These are phyloP conservation scores for Ophiobolus disseminans DNA, from an alignment of 2,329 filamentous ascomycete genomes.

Conservation along the genomic window DNA sequence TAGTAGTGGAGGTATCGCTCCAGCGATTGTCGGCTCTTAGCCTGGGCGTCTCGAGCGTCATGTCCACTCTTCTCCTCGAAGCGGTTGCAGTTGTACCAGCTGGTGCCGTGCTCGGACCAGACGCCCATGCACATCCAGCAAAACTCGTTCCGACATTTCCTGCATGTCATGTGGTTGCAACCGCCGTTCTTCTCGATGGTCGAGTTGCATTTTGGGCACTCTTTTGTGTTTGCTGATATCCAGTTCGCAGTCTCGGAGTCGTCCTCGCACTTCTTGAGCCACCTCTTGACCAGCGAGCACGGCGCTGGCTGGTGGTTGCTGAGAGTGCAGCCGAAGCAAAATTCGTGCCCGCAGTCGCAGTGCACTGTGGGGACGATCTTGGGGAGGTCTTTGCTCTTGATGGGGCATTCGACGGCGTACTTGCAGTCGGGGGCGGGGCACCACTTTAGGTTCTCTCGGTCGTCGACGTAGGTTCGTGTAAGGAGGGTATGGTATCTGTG, in stretches of 20 bases:
- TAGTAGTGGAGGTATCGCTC: constrained; percentile 99
- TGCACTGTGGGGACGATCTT: constrained; percentile 88
- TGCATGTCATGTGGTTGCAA: constrained; percentile 97
- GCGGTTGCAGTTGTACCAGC: constrained; percentile 99
- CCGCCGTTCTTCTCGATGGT: constrained; percentile 99
- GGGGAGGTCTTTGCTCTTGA: constrained; percentile 87
- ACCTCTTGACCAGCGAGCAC: constrained; percentile 88
- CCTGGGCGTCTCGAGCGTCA: constrained; percentile 90
- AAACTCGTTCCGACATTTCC: constrained; percentile 95
- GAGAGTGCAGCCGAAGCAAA: constrained; percentile 93
- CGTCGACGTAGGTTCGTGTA: constrained; percentile 94
- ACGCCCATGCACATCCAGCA: constrained; percentile 99
- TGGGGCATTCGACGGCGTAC: constrained; percentile 85
- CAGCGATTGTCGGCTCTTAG: constrained; percentile 85
- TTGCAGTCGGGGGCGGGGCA: constrained; percentile 97
- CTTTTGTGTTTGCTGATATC: constrained; percentile 99
- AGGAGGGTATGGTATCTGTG: constrained; percentile 81
- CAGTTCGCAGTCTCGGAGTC: constrained; percentile 98
- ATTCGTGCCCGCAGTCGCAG: constrained; percentile 83
- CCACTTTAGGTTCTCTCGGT: constrained; percentile 95
- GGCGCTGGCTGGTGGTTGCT: constrained; percentile 93
- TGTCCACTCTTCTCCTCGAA: constrained; percentile 95
- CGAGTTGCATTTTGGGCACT: constrained; percentile 93
- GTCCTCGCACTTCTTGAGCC: constrained; percentile 98
- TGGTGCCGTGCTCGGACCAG: constrained; percentile 98